phyloP scores from a whole-genome alignment of 495 filamentous ascomycete species.

The Ramalina intermedia region DNA sequence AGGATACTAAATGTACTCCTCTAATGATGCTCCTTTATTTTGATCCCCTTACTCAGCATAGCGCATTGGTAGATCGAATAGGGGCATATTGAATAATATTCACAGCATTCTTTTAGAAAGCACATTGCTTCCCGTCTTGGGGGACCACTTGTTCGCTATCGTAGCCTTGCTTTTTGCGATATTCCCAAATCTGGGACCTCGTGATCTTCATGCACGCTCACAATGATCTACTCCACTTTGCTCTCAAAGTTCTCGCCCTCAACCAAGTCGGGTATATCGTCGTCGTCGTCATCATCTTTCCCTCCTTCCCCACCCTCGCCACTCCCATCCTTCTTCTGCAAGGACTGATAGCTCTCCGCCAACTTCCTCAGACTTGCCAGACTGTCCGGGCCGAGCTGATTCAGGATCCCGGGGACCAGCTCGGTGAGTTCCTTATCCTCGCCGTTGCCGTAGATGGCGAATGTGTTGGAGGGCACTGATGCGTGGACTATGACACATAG shows the following conservation, averaged over 20 bases:
- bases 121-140: too few species aligned
- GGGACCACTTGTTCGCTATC: too few species aligned
- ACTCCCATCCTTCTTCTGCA: constrained; percentile 86
- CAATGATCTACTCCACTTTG: constrained; percentile 64
- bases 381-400: constrained; percentile 95
- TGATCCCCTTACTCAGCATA: background rate
- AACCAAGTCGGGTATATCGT: constrained; percentile 90
- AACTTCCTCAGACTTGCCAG: constrained; percentile 97
- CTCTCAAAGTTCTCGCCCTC: constrained; percentile 94
- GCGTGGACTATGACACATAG: constrained; percentile 59
- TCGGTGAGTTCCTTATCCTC: constrained; percentile 99
- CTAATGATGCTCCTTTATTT: background rate
- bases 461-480: constrained; percentile 90
- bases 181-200: too few species aligned
- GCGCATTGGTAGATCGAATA: too few species aligned
- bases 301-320: constrained; percentile 54
- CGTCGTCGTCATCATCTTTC: constrained; percentile 60
- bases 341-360: constrained; percentile 96
- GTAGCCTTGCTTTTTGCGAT: too few species aligned
- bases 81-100: too few species aligned
- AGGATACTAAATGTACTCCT: constrained; percentile 8
- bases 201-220: too few species aligned
- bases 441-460: constrained; percentile 96
- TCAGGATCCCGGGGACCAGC: constrained; percentile 96
- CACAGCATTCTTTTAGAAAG: too few species aligned